Percentiles rank a stretch among this genome's conserved stretches.
Evolutionary conservation across 2,329 filamentous ascomycete genomes (phyloP).

Genomic region (Talaromyces islandicus): DNA sequence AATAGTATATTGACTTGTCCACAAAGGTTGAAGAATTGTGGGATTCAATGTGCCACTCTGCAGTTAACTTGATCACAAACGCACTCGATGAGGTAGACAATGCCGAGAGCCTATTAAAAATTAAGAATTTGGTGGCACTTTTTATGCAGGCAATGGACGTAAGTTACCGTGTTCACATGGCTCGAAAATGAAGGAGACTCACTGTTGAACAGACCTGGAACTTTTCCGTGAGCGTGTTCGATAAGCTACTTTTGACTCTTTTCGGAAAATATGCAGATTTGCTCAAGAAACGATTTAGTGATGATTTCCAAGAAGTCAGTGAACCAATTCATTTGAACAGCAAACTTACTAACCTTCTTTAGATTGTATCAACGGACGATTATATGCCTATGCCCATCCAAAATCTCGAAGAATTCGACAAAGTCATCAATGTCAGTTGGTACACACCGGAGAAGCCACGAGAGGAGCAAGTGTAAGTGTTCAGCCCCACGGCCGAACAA

Average conservation of each 20-base stretch:
- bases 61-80: constrained; percentile 74
- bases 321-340: neutral
- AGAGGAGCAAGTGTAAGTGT: constrained; percentile 65
- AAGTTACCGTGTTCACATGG: constrained; percentile 21
- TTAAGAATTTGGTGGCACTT: constrained; percentile 85
- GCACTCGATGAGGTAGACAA: constrained; percentile 75
- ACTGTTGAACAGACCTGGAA: constrained; percentile 66
- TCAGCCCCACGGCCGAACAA: neutral
- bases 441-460: constrained; percentile 75
- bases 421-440: constrained; percentile 94
- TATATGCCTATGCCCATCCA: constrained; percentile 99
- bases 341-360: neutral
- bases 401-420: constrained; percentile 83
- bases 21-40: constrained; percentile 90
- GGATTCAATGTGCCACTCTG: constrained; percentile 93
- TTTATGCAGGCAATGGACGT: constrained; percentile 99
- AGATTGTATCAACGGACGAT: constrained; percentile 81
- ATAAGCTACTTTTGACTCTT: constrained; percentile 76
- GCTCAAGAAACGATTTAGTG: constrained; percentile 83
- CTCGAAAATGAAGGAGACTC: constrained; percentile 5
- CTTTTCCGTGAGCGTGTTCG: constrained; percentile 75
- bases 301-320: constrained; percentile 83
- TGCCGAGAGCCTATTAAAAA: constrained; percentile 84
- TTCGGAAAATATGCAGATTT: constrained; percentile 94
- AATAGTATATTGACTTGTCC: neutral